A percentile compares a stretch with the other conserved stretches of the same genome.
Conservation (phyloP, 2,329 filamentous ascomycete species). For the Epichloe hybrida region DNA sequence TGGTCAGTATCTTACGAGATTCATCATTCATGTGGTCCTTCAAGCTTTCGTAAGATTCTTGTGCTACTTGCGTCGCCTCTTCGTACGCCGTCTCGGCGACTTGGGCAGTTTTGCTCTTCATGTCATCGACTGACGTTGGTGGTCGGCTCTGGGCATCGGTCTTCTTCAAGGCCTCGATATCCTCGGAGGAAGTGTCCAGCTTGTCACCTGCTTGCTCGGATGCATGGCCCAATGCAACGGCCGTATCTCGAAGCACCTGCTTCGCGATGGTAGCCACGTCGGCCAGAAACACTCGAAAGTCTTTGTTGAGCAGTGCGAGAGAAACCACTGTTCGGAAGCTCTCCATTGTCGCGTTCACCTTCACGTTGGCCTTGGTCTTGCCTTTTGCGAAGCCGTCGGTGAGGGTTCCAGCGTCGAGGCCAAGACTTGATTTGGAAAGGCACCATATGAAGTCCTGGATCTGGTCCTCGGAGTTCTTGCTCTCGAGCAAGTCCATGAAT, state of each 20-base stretch:
- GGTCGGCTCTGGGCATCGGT: constrained; percentile 13
- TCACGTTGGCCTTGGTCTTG: constrained; percentile 20
- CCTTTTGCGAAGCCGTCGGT: constrained; percentile 14
- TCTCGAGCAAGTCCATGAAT: constrained; percentile 65
- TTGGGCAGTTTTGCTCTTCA: constrained; percentile 43
- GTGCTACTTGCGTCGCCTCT: constrained; percentile 17
- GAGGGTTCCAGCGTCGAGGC: constrained; percentile 19
- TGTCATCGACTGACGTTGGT: constrained; percentile 45
- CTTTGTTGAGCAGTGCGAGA: constrained; percentile 76
- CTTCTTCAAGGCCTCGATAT: constrained; percentile 33
- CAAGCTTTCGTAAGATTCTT: constrained; percentile 52
- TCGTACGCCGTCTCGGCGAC: constrained; percentile 26
- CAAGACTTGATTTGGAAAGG: constrained; percentile 55
- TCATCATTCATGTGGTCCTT: constrained; percentile 59
- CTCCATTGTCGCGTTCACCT: constrained; percentile 41
- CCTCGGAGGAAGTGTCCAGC: constrained; percentile 54
- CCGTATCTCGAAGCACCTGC: constrained; percentile 78
- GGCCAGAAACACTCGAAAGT: constrained; percentile 75
- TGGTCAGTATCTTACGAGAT: constrained; percentile 58
- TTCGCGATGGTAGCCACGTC: constrained; percentile 68
- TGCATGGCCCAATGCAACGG: constrained; percentile 61
- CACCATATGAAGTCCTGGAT: constrained; percentile 90
- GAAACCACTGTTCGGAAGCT: constrained; percentile 74
- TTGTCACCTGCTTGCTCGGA: constrained; percentile 62
- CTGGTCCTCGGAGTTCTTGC: constrained; percentile 76